Evolutionary conservation across 177 flowering plant species (phyloP), one percentile per base, ranked within the genome.

Genomic region (Vitis hybrid): DNA sequence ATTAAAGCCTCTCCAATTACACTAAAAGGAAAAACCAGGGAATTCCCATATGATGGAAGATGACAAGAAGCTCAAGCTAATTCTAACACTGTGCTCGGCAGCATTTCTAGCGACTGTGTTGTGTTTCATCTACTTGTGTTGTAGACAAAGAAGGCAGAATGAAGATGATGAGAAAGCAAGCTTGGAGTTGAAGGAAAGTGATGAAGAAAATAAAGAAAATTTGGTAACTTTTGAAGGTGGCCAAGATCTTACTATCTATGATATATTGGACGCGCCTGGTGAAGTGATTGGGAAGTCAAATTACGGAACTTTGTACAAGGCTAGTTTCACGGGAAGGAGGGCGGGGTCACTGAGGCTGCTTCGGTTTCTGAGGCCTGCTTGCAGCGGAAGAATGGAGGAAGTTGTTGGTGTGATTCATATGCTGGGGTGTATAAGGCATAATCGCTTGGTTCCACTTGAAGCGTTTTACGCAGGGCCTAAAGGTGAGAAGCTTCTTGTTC

Each of bases 401-500:
- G 83, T 84, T 62, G 63, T 73, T 11, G 77, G 75, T 7, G 79
- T 72, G 16, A 68, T 92, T 70, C 81, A 82, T 79, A 10, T 84
- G 48, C 62, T 94, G 72, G 98, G 99, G 52, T 48, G 76, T 40
- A 52, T 91, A 3, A 85, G 92, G 72, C 98, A 96, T 67, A 84
- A 88, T 0, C 89, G 91, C 81, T 83, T 96, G 91, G 97, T 94
- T 46, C 92, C 98, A 70, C 84, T 96, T 65, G 75, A 71, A 57
- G 99, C 94, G 2, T 90, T 89, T 70, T 94, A 94, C 69, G 81
- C 90, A 0, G 99, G 99, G 12, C 75, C 89, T 0, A 87, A 91
- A 78, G 99, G 98, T 3, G 99, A 96, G 78, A 94, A 88, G 84
- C 92, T 96, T 64, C 81, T 96, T n/a, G 87, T 96, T 76, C 83